phyloP scores from a whole-genome alignment of 2,329 filamentous ascomycete species.

The Aspergillus udagawae region DNA sequence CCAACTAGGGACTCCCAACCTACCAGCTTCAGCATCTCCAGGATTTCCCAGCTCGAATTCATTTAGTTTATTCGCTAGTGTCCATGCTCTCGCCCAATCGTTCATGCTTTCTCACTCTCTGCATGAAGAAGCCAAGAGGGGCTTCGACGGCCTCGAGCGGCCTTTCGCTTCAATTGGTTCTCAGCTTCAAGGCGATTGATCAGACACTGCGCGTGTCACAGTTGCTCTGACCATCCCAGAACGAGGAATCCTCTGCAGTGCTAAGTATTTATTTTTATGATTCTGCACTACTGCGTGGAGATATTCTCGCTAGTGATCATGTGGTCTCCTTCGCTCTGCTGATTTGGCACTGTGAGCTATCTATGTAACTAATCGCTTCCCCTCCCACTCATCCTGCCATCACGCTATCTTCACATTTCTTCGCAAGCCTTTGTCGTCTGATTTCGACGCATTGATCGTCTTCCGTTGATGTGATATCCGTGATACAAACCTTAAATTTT shows the following conservation, averaged over 20 bases:
- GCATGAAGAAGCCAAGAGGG: constrained; percentile 17
- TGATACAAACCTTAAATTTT: constrained; percentile 5
- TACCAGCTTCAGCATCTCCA: background rate
- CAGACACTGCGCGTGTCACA: constrained; percentile 10
- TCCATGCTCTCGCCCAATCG: background rate
- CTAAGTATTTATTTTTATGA: background rate
- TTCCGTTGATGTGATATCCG: constrained; percentile 11
- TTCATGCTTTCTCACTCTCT: background rate
- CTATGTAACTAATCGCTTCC: constrained; percentile 8
- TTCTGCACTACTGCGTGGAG: background rate
- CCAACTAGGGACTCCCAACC: constrained; percentile 6
- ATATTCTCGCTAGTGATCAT: constrained; percentile 3
- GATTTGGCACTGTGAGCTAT: constrained; percentile 13
- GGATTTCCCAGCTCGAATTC: background rate
- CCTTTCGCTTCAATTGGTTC: constrained; percentile 10
- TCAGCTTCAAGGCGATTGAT: constrained; percentile 4
- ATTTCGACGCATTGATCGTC: constrained; percentile 8
- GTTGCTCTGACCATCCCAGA: background rate
- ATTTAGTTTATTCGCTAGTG: background rate
- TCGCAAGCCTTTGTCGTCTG: background rate
- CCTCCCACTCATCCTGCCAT: constrained; percentile 7
- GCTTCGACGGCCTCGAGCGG: background rate
- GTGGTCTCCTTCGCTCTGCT: constrained; percentile 6
- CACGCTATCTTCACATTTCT: background rate
- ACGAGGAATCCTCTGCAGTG: background rate